phyloP scores from a whole-genome alignment of 2,329 filamentous ascomycete genomes.

The Akanthomyces dipterigenus region DNA sequence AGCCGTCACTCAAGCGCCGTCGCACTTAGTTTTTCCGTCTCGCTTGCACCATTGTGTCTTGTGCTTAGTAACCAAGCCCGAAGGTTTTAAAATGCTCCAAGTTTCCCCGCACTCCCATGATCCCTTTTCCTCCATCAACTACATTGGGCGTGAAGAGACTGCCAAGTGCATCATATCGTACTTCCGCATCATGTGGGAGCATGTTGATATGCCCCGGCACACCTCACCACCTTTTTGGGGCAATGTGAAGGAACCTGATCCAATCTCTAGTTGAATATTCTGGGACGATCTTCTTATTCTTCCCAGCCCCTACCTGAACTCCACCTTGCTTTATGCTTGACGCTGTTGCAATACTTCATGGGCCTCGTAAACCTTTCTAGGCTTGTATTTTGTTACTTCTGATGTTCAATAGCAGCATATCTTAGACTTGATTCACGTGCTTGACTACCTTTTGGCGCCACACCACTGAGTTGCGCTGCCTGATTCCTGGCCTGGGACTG shows the following conservation, averaged over 20 bases:
- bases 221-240: constrained; percentile 56
- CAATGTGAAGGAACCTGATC: constrained; percentile 62
- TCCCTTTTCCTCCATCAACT: constrained; percentile 59
- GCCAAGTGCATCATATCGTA: constrained; percentile 51
- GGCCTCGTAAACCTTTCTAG: no score
- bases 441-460: no score
- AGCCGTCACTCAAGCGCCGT: neutral
- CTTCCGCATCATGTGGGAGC: constrained; percentile 46
- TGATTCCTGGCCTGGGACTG: no score
- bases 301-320: neutral
- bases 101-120: constrained; percentile 15
- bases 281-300: constrained; percentile 23
- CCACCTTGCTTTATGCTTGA: neutral
- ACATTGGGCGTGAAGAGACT: constrained; percentile 73
- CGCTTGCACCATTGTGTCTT: no score
- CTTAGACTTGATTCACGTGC: no score
- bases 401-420: no score
- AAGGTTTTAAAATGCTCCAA: constrained; percentile 4
- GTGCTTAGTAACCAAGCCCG: neutral
- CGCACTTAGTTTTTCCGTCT: neutral
- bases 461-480: no score
- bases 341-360: no score
- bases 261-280: constrained; percentile 36
- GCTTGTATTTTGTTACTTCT: neutral
- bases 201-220: constrained; percentile 61